A percentile compares a stretch with the other conserved stretches of the same genome.
These are phyloP conservation scores for Aspergillus luchuensis DNA, from an alignment of 2,329 filamentous ascomycete species.

Conservation along the genomic window DNA sequence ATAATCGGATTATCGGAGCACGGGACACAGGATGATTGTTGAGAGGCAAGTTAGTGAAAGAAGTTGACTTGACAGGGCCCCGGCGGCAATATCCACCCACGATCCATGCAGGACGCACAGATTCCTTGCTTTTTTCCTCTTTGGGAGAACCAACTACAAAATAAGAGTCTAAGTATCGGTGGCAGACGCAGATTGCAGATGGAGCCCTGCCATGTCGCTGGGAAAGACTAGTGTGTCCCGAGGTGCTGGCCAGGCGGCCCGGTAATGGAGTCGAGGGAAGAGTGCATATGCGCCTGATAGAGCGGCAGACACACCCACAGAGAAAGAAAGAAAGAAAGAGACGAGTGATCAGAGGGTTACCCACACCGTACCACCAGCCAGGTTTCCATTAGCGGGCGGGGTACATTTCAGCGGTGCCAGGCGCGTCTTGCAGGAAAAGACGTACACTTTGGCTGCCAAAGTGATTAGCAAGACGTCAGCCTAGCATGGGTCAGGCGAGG, in stretches of 20 bases:
- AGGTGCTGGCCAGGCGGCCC: slow-evolving; percentile 15
- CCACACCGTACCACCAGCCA: slow-evolving; percentile 2
- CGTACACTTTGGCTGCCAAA: background rate
- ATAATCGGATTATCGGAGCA: slow-evolving; percentile 17
- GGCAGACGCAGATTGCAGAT: slow-evolving; percentile 1
- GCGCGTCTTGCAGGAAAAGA: background rate
- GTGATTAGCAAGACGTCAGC: slow-evolving; percentile 17
- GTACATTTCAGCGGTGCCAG: slow-evolving; percentile 10
- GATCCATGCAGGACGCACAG: slow-evolving; percentile 17
- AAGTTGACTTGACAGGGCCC: slow-evolving; percentile 15
- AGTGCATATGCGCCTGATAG: slow-evolving; percentile 4
- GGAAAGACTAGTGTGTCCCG: slow-evolving; percentile 16
- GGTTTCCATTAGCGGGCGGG: slow-evolving; percentile 18
- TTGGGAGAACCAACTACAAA: background rate
- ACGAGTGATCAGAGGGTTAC: background rate
- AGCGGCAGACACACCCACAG: too few relatives aligned
- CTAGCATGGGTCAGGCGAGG: slow-evolving; percentile 12
- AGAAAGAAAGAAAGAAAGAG: too few relatives aligned
- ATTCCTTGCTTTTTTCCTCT: slow-evolving; percentile 13
- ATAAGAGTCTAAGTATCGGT: slow-evolving; percentile 4
- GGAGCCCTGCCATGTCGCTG: slow-evolving; percentile 13
- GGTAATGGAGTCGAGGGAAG: slow-evolving; percentile 12
- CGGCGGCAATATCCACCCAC: slow-evolving; percentile 6
- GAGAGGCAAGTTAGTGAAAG: background rate
- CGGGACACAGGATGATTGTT: slow-evolving; percentile 9